A percentile compares a stretch with the other conserved stretches of the same genome.
phyloP scores from a whole-genome alignment of 2,329 filamentous ascomycete genomes.

The Ceratocystis harringtonii region DNA sequence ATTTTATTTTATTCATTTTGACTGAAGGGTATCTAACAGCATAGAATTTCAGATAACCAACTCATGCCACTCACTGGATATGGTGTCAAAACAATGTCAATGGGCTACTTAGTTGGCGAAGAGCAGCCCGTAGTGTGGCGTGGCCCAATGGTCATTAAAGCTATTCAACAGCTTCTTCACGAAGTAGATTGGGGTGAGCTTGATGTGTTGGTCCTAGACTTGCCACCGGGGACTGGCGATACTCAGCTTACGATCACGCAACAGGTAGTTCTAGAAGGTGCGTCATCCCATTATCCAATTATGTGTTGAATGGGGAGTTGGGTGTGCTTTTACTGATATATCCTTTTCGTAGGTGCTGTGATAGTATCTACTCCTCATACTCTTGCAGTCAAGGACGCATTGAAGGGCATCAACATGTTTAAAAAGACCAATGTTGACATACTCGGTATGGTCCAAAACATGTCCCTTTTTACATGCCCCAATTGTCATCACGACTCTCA shows the following conservation, averaged over 20 bases:
- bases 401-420: conserved; percentile 89
- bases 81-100: conserved; percentile 95
- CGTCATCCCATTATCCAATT: neutral
- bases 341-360: conserved; percentile 43
- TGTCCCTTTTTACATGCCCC: conserved; percentile 72
- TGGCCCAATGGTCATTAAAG: conserved; percentile 95
- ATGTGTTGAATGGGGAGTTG: neutral
- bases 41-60: conserved; percentile 48
- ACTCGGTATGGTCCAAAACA: conserved; percentile 82
- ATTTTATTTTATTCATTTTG: conserved; percentile 22
- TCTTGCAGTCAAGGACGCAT: conserved; percentile 77
- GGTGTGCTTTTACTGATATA: neutral
- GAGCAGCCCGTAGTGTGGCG: conserved; percentile 83
- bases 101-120: conserved; percentile 80
- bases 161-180: conserved; percentile 84
- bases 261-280: conserved; percentile 74
- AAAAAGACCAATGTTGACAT: conserved; percentile 66
- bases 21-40: neutral
- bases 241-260: conserved; percentile 95
- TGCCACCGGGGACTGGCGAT: conserved; percentile 90
- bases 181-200: conserved; percentile 87
- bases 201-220: conserved; percentile 75
- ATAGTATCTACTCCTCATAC: conserved; percentile 92
- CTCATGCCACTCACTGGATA: conserved; percentile 84
- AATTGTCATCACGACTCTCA: conserved; percentile 59